phyloP scores from a whole-genome alignment of 768 basidiomycete species.

The Leucocoprinus birnbaumii region DNA sequence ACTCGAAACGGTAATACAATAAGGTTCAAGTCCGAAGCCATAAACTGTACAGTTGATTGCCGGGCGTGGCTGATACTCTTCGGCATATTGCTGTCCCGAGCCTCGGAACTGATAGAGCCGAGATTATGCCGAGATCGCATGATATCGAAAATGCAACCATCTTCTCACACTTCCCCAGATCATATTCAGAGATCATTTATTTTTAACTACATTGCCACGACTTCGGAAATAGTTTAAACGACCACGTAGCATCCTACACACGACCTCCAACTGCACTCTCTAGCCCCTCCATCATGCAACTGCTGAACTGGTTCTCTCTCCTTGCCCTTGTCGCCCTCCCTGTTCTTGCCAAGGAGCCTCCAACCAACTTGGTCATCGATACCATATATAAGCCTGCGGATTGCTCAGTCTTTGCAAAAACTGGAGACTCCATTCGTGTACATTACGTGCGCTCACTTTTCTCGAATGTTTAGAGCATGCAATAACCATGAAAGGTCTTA shows the following conservation, averaged over 20 bases:
- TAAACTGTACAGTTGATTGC: constrained; percentile 36
- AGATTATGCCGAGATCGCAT: no score
- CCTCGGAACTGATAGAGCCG: no score
- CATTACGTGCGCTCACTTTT: constrained; percentile 61
- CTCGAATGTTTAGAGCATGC: no score
- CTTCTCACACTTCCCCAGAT: background rate
- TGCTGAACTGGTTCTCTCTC: constrained; percentile 46
- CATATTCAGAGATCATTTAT: background rate
- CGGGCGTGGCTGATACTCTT: no score
- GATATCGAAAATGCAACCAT: background rate
- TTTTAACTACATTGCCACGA: background rate
- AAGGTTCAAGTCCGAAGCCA: constrained; percentile 27
- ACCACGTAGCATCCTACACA: background rate
- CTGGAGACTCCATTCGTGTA: constrained; percentile 65
- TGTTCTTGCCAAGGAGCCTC: constrained; percentile 41
- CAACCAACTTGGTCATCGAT: constrained; percentile 58
- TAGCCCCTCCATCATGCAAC: constrained; percentile 41
- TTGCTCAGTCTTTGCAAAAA: constrained; percentile 52
- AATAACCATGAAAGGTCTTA: no score
- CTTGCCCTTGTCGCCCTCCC: constrained; percentile 37
- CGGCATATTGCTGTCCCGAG: no score
- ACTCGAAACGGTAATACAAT: constrained; percentile 17
- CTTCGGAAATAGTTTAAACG: background rate
- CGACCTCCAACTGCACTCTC: no score
- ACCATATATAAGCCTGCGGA: constrained; percentile 55